Evolutionary conservation across 2,329 filamentous ascomycete species (phyloP), one percentile per base, ranked within the genome.

Genomic region (Dothideomycetes sp.): DNA sequence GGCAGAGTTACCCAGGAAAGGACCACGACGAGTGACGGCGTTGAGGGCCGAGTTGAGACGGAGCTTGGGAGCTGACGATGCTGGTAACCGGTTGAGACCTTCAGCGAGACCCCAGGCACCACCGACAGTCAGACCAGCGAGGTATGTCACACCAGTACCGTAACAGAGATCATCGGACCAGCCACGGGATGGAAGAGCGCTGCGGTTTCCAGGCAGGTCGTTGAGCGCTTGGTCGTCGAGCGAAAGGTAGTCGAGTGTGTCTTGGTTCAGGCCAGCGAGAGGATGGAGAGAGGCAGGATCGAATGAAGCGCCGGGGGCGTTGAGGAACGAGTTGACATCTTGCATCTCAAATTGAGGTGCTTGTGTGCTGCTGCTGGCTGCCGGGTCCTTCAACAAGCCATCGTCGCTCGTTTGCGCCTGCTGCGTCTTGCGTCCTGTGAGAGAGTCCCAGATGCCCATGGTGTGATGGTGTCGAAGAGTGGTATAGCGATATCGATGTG

Each of bases 121-220:
- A 62, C 91, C 91, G 51, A 93, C 60, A 28, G 82, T 75, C 54
- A 98, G 70, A 5, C 84, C 91, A n/a, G 84, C 70, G 46, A 98
- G 71, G 61, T 98, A 98, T 58, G 87, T 94, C 47, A 89, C 80
- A 54, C 91, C 91, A 16, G 91, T 93, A 57, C 93, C 91, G 63
- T 98, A 98, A 68, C 91, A 96, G 45, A 98, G 77, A 63, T 98
- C 91, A 60, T 98, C 91, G 46, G 88, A 94, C 79, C 94, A 98
- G 60, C 91, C 91, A 62, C 91, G 82, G 43, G 88, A 95, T 30
- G 93, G 91, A 41, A 98, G 76, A 41, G 88, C 82, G 30, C 89
- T 93, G 60, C 84, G 83, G 45, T 80, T 75, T 56, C 87, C 88
- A 34, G 88, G 87, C 15, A 94, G 74, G 56, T 93, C 80, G 47